phyloP scores from a whole-genome alignment of 2,329 filamentous ascomycete species.

The Exophiala spinifera region DNA sequence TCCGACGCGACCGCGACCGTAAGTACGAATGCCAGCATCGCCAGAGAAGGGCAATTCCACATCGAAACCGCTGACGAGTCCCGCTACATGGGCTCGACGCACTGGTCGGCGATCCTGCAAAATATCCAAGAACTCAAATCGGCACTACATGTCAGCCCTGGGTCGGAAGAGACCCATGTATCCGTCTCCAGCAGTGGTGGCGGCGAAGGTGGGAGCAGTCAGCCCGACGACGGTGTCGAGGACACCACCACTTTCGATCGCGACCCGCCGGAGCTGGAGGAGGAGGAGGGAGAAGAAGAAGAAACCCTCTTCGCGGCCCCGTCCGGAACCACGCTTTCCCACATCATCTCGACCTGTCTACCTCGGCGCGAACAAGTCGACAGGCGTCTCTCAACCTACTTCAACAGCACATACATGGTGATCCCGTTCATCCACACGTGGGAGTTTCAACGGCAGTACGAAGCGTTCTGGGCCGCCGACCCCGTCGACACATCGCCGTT shows the following conservation, averaged over 20 bases:
- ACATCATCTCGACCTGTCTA: conserved; percentile 24
- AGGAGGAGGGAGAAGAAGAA: too few species aligned
- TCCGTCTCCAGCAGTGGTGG: too few species aligned
- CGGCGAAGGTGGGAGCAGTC: neutral
- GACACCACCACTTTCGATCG: conserved; percentile 14
- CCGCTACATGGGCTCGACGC: conserved; percentile 40
- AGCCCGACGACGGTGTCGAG: conserved; percentile 9
- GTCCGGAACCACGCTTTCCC: conserved; percentile 15
- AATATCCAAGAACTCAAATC: conserved; percentile 31
- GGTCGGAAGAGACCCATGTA: neutral
- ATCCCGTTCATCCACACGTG: conserved; percentile 24
- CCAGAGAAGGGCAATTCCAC: conserved; percentile 18
- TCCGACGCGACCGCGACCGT: neutral
- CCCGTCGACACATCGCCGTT: conserved; percentile 48
- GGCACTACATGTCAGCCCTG: conserved; percentile 5
- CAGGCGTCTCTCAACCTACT: conserved; percentile 26
- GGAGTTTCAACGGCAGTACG: conserved; percentile 42
- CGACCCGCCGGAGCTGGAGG: conserved; percentile 12
- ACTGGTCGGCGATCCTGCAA: conserved; percentile 44
- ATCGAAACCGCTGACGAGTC: conserved; percentile 12
- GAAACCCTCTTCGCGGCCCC: conserved; percentile 20
- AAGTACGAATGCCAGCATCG: conserved; percentile 1
- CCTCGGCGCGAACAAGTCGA: conserved; percentile 24
- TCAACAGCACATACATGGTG: conserved; percentile 25
- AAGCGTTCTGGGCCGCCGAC: conserved; percentile 50